Evolutionary conservation across 495 filamentous ascomycete genomes (phyloP), one percentile per base, ranked within the genome.

Genomic region (Tuber brumale): DNA sequence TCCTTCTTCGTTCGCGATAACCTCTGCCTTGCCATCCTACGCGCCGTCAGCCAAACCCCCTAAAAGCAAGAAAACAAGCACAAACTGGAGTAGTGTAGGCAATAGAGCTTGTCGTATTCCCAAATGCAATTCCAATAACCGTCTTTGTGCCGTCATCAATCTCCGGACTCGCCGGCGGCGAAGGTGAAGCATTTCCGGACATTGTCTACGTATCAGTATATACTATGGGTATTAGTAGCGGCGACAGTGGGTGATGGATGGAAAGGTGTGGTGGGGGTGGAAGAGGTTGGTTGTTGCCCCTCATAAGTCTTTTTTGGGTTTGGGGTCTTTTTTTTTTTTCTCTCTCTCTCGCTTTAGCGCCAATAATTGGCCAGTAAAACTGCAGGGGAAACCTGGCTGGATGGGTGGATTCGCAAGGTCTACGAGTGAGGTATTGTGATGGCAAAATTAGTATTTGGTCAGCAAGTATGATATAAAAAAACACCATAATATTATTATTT

Each of bases 1-100:
- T 89, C 95, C 95, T 85, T 98, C 95, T 86, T 99, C 96, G 85
- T 99, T 98, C 76, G 96, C 95, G 85, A 99, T 98, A 81, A 99
- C 95, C 84, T 97, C 94, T 77, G 94, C 91, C 86, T 95, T 97
- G 85, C 94, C 95, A 81, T 98, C 95, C 87, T 91, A 81, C 77
- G 82, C 27, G 57, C n/a, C 72, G 23, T 66, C n/a, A 76, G 23
- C 16, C 43, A 61, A 70, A 12, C 3, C 39, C 61, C 76, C 48
- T 14, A 46, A 71, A 16, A 70, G 44, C 23, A 1, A 66, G 16
- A 16, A 69, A 31, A 27, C 7, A 23, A 18, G 19, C 44, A 80
- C 78, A 44, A 80, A 80, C 78, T 66, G 76, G 78, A 73, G 73
- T 66, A 23, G 94, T 93, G 82, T 90, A 92, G 79, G 94, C 95